Evolutionary conservation across 495 filamentous ascomycete genomes (phyloP).

Genomic region (Annulohypoxylon maeteangense): DNA sequence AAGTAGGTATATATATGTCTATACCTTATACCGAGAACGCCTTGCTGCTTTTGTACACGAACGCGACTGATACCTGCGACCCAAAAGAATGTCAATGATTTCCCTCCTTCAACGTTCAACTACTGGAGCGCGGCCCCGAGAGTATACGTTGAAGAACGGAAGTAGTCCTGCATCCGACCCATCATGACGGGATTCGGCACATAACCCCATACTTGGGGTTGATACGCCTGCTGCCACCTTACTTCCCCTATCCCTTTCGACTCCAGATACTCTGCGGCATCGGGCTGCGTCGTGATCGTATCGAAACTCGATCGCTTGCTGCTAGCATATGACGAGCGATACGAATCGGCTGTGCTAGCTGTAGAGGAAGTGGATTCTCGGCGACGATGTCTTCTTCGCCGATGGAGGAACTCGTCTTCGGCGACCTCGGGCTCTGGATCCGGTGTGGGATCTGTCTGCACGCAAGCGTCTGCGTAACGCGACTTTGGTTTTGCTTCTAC

Average conservation of each 20-base stretch:
- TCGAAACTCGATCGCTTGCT: constrained; percentile 42
- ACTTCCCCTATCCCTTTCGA: constrained; percentile 1
- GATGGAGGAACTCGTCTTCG: constrained; percentile 16
- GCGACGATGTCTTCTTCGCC: constrained; percentile 11
- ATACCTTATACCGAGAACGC: constrained; percentile 3
- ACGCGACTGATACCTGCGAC: neutral
- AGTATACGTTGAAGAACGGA: constrained; percentile 42
- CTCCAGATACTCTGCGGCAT: constrained; percentile 21
- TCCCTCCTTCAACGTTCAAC: constrained; percentile 9
- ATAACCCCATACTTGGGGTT: constrained; percentile 6
- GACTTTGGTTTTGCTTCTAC: constrained; percentile 4
- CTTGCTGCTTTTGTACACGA: constrained; percentile 1
- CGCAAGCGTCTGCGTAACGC: constrained; percentile 39
- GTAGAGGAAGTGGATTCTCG: constrained; percentile 37
- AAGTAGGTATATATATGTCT: neutral
- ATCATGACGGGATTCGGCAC: constrained; percentile 38
- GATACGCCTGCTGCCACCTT: constrained; percentile 4
- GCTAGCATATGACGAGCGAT: constrained; percentile 18
- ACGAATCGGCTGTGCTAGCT: constrained; percentile 20
- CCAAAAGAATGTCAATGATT: neutral
- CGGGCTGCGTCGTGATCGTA: constrained; percentile 41
- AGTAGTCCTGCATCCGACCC: constrained; percentile 49
- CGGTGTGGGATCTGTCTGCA: constrained; percentile 37
- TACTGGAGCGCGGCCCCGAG: constrained; percentile 40
- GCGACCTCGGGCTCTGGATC: constrained; percentile 12